Conservation (phyloP, 495 filamentous ascomycete species). For the Aspergillus mulundensis region DNA sequence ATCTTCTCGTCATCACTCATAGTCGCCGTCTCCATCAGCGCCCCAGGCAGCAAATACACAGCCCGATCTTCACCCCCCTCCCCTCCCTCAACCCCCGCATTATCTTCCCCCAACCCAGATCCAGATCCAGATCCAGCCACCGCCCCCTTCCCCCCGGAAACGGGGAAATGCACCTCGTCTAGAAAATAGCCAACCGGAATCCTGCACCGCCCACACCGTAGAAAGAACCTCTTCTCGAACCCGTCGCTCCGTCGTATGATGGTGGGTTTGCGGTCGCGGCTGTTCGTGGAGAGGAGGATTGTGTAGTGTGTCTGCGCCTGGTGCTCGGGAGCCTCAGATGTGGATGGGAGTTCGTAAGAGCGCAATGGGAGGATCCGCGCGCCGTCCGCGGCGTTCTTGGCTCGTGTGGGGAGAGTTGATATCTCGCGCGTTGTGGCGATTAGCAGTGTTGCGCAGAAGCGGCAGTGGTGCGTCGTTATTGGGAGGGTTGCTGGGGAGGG, state of each 20-base stretch:
- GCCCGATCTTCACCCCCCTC: constrained; percentile 31
- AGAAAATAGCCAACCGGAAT: constrained; percentile 60
- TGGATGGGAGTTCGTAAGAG: not conserved
- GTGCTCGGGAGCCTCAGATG: not conserved
- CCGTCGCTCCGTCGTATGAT: constrained; percentile 62
- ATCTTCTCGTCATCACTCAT: constrained; percentile 27
- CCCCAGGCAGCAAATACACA: constrained; percentile 58
- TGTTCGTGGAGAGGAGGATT: constrained; percentile 45
- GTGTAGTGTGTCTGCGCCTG: constrained; percentile 39
- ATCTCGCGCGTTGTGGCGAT: constrained; percentile 60
- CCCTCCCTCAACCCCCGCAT: constrained; percentile 37
- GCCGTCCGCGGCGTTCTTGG: constrained; percentile 22
- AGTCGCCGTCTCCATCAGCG: constrained; percentile 48
- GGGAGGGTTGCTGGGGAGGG: constrained; percentile 18
- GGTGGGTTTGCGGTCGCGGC: constrained; percentile 45
- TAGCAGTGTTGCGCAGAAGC: constrained; percentile 65
- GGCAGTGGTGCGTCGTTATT: constrained; percentile 68
- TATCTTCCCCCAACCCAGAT: constrained; percentile 20
- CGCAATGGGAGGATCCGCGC: constrained; percentile 28
- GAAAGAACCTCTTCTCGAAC: constrained; percentile 64
- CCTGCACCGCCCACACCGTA: constrained; percentile 60
- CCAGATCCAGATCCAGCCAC: constrained; percentile 17
- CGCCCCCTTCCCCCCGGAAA: constrained; percentile 8
- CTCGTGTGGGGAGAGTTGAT: constrained; percentile 50
- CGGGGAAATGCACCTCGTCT: constrained; percentile 34